A percentile compares a stretch with the other conserved stretches of the same genome.
Evolutionary conservation across 805 yeast genomes (phyloP).

Genomic region (Barnettozyma pratensis): DNA sequence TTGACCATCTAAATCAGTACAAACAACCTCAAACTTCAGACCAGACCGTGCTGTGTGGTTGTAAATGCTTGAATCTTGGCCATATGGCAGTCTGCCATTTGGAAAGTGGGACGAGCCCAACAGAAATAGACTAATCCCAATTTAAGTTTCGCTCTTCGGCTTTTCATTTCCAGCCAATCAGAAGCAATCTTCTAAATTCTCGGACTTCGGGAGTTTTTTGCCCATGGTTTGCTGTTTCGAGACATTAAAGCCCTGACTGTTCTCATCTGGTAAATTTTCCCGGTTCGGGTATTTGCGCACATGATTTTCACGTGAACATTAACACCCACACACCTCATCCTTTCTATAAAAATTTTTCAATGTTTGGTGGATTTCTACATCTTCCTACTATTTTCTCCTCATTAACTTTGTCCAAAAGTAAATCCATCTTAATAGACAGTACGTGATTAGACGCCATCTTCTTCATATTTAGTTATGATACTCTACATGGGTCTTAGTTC

Average conservation of each 20-base stretch:
- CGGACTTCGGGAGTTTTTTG: neutral
- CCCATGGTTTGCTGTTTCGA: neutral
- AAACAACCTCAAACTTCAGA: too few relatives aligned
- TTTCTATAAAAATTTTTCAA: conserved; percentile 2
- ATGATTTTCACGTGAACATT: too few relatives aligned
- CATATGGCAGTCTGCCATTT: neutral
- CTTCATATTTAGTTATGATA: neutral
- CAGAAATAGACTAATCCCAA: too few relatives aligned
- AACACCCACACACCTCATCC: conserved; percentile 1
- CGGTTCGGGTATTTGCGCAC: too few relatives aligned
- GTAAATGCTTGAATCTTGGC: too few relatives aligned
- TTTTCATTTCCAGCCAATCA: neutral
- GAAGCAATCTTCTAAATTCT: neutral
- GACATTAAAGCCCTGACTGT: neutral
- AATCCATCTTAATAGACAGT: conserved; percentile 68
- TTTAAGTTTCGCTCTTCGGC: too few relatives aligned
- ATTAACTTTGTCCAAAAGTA: conserved; percentile 60
- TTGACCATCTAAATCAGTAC: too few relatives aligned
- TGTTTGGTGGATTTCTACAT: neutral
- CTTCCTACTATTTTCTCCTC: conserved; percentile 15
- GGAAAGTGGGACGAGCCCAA: too few relatives aligned
- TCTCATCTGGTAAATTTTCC: neutral
- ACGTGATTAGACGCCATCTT: conserved; percentile 32
- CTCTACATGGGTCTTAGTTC: conserved; percentile 2
- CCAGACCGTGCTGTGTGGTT: too few relatives aligned